phyloP scores from a whole-genome alignment of 805 yeast species.

The Candida schatavii region DNA sequence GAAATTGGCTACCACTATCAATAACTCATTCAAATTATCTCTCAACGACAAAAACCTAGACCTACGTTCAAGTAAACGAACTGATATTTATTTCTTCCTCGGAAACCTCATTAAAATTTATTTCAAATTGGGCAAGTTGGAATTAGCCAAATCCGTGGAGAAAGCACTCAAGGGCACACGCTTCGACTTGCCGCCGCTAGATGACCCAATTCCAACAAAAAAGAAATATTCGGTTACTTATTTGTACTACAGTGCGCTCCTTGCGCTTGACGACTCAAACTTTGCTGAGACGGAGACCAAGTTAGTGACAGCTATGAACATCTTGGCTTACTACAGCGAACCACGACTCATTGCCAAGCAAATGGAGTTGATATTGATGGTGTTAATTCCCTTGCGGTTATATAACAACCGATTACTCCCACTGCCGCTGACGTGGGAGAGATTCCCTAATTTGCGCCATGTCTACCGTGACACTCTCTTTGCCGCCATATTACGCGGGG shows the following conservation, averaged over 20 bases:
- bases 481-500: conserved; percentile 50
- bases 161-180: conserved; percentile 60
- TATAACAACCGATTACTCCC: conserved; percentile 50
- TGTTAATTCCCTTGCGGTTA: conserved; percentile 64
- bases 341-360: conserved; percentile 21
- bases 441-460: conserved; percentile 38
- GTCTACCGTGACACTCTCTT: conserved; percentile 49
- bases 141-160: conserved; percentile 71
- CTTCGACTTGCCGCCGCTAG: conserved; percentile 50
- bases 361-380: conserved; percentile 48
- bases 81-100: conserved; percentile 67
- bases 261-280: conserved; percentile 64
- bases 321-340: conserved; percentile 22
- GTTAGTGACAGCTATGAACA: conserved; percentile 48
- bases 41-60: conserved; percentile 73
- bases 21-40: conserved; percentile 72
- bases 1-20: conserved; percentile 60
- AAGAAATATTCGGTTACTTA: conserved; percentile 55
- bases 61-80: conserved; percentile 46
- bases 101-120: conserved; percentile 69
- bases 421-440: conserved; percentile 31
- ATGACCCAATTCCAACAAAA: conserved; percentile 23
- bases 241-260: conserved; percentile 65
- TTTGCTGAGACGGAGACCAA: conserved; percentile 49
- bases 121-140: conserved; percentile 61